Conservation (phyloP, 768 basidiomycete species). For the Boletus subparvulus region DNA sequence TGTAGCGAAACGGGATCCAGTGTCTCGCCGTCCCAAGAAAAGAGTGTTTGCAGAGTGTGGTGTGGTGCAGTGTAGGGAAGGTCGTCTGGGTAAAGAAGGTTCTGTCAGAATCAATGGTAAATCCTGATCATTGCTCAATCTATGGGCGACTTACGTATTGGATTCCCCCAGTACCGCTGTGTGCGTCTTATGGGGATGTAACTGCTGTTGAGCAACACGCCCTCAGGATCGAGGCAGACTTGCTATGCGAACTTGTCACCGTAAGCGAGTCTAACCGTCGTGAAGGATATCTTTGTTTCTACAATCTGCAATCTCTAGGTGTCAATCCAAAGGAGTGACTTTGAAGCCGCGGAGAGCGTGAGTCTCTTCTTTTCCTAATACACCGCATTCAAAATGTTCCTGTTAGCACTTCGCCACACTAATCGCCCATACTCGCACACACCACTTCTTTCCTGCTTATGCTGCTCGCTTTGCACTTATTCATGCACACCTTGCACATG, state of each 20-base stretch:
- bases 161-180: slow-evolving; percentile 46
- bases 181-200: slow-evolving; percentile 53
- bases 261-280: slow-evolving; percentile 37
- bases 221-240: slow-evolving; percentile 65
- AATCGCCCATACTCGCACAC: slow-evolving; percentile 62
- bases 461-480: slow-evolving; percentile 64
- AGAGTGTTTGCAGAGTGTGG: slow-evolving; percentile 70
- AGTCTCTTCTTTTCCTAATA: slow-evolving; percentile 9
- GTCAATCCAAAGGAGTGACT: slow-evolving; percentile 66
- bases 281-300: neutral
- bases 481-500: slow-evolving; percentile 74
- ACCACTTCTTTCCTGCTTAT: slow-evolving; percentile 54
- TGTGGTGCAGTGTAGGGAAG: slow-evolving; percentile 42
- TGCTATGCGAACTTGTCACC: slow-evolving; percentile 66
- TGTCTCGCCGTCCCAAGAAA: slow-evolving; percentile 72
- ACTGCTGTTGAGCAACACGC: slow-evolving; percentile 48
- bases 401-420: slow-evolving; percentile 42
- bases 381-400: neutral
- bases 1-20: slow-evolving; percentile 67
- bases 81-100: slow-evolving; percentile 37
- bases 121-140: neutral
- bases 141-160: neutral
- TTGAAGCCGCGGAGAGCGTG: slow-evolving; percentile 59
- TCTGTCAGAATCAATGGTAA: slow-evolving; percentile 16
- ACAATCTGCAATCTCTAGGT: slow-evolving; percentile 39